Percentiles rank a stretch among this genome's conserved stretches.
phyloP scores from a whole-genome alignment of 371 early-diverging fungal species.

The Catenaria anguillulae region DNA sequence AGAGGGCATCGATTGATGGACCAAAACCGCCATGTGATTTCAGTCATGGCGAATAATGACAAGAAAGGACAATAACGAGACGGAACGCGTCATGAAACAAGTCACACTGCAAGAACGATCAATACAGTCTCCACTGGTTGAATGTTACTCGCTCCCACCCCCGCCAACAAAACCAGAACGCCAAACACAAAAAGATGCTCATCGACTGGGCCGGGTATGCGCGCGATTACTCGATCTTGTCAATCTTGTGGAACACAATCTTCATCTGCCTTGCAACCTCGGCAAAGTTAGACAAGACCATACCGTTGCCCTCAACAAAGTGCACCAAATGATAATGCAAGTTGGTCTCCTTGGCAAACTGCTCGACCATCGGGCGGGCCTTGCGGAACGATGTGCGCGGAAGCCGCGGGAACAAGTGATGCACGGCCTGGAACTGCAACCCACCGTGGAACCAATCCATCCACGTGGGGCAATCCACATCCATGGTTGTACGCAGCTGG shows the following conservation, averaged over 20 bases:
- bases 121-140: no score
- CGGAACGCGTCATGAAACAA: no score
- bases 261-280: conserved; percentile 57
- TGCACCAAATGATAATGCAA: conserved; percentile 49
- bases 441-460: conserved; percentile 96
- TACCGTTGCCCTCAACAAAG: conserved; percentile 53
- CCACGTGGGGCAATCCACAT: conserved; percentile 86
- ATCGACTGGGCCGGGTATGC: no score
- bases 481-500: conserved; percentile 88
- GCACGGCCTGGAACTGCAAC: conserved; percentile 87
- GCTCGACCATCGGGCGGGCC: conserved; percentile 52
- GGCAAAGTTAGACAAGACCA: conserved; percentile 44
- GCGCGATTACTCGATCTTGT: neutral
- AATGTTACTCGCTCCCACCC: no score
- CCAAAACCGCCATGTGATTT: no score
- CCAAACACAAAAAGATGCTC: no score
- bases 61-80: no score
- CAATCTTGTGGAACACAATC: conserved; percentile 25
- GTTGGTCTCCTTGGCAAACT: conserved; percentile 55
- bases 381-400: conserved; percentile 72
- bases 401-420: conserved; percentile 85
- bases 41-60: no score
- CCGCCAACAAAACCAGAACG: no score
- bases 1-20: no score
- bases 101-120: no score